phyloP scores from a whole-genome alignment of 2,329 filamentous ascomycete genomes.

The Ascochyta pisi region DNA sequence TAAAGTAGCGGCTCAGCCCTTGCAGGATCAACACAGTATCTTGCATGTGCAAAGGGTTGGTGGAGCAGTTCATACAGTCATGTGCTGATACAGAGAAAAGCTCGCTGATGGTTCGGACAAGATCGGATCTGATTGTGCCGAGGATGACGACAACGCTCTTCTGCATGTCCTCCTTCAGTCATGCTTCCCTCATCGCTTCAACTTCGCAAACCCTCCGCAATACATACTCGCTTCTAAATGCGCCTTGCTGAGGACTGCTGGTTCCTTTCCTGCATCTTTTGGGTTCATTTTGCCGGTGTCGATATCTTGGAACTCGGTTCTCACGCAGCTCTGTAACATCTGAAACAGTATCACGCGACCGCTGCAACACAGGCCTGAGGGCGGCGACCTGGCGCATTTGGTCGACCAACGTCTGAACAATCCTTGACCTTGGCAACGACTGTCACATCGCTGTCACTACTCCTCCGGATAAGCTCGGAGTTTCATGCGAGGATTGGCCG shows the following conservation, averaged over 20 bases:
- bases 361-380: slow-evolving; percentile 5
- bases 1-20: too few relatives aligned
- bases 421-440: slow-evolving; percentile 6
- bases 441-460: slow-evolving; percentile 12
- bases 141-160: slow-evolving; percentile 8
- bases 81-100: background rate
- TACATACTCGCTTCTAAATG: background rate
- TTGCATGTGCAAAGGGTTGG: too few relatives aligned
- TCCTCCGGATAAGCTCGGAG: background rate
- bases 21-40: too few relatives aligned
- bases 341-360: slow-evolving; percentile 7
- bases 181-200: slow-evolving; percentile 9
- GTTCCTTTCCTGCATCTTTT: background rate
- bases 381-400: background rate
- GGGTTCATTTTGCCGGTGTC: slow-evolving; percentile 5
- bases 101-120: slow-evolving; percentile 15
- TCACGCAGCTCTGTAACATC: slow-evolving; percentile 7
- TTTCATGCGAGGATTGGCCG: background rate
- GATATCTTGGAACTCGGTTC: slow-evolving; percentile 7
- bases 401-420: slow-evolving; percentile 1
- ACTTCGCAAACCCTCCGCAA: background rate
- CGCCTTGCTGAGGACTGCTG: background rate
- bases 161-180: slow-evolving; percentile 1
- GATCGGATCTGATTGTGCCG: slow-evolving; percentile 12
- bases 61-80: background rate